phyloP scores from a whole-genome alignment of 2,329 filamentous ascomycete species.

The Clathrospora elynae region DNA sequence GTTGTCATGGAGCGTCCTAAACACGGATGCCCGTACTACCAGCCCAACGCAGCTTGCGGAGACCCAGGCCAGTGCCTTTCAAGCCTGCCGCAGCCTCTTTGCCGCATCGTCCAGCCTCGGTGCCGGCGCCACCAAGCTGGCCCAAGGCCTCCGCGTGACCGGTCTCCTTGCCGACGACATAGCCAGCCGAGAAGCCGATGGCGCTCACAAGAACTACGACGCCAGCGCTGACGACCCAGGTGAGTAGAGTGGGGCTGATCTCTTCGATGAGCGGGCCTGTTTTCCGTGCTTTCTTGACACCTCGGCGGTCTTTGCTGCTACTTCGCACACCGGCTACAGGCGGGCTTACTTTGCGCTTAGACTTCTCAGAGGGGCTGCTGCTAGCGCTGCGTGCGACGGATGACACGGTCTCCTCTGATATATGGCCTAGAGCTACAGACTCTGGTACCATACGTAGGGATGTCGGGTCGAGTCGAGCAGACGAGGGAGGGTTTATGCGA shows the following conservation, averaged over 20 bases:
- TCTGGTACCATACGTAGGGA: constrained; percentile 65
- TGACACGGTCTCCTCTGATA: constrained; percentile 29
- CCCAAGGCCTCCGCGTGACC: constrained; percentile 57
- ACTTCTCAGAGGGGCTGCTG: constrained; percentile 44
- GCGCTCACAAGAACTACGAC: constrained; percentile 68
- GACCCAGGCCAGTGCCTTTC: constrained; percentile 35
- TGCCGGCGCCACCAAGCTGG: constrained; percentile 35
- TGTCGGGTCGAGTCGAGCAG: constrained; percentile 54
- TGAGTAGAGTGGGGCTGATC: constrained; percentile 65
- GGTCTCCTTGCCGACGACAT: constrained; percentile 64
- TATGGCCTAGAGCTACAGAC: constrained; percentile 61
- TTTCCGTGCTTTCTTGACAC: constrained; percentile 52
- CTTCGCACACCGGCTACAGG: constrained; percentile 42
- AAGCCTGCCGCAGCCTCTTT: constrained; percentile 39
- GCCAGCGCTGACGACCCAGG: constrained; percentile 69
- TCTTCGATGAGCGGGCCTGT: constrained; percentile 44
- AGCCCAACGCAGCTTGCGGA: constrained; percentile 42
- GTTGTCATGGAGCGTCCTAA: background rate
- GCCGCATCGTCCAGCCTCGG: constrained; percentile 41
- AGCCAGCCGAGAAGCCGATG: constrained; percentile 68
- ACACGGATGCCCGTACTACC: constrained; percentile 33
- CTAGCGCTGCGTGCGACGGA: constrained; percentile 37
- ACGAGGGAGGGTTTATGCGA: constrained; percentile 40
- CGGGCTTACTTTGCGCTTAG: constrained; percentile 54
- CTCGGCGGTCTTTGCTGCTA: constrained; percentile 53